These are phyloP conservation scores for Arthrinium puccinioides DNA, from an alignment of 2,329 filamentous ascomycete species.

Conservation along the genomic window DNA sequence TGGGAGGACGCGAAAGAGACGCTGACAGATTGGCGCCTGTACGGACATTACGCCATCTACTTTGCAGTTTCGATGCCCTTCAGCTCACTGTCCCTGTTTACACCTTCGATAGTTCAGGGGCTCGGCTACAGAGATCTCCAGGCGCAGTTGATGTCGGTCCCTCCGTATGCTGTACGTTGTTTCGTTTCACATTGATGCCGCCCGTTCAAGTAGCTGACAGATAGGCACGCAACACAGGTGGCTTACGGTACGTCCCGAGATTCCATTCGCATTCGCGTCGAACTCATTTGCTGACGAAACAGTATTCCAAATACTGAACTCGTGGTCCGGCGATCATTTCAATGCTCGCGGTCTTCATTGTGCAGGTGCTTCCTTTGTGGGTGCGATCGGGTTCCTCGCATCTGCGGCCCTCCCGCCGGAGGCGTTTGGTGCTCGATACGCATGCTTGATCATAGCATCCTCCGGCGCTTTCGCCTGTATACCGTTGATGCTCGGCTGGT, in stretches of 20 bases:
- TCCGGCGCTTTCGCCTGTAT: conserved; percentile 61
- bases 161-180: conserved; percentile 42
- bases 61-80: conserved; percentile 21
- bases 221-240: too few relatives aligned
- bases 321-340: conserved; percentile 55
- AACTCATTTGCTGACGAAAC: not conserved
- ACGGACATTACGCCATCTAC: conserved; percentile 53
- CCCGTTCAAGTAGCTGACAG: too few relatives aligned
- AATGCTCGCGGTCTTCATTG: conserved; percentile 41
- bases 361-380: conserved; percentile 31
- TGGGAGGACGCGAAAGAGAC: conserved; percentile 63
- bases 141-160: conserved; percentile 59
- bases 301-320: conserved; percentile 27
- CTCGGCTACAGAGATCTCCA: conserved; percentile 22
- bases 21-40: conserved; percentile 55
- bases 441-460: conserved; percentile 58
- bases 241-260: conserved; percentile 1
- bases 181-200: too few relatives aligned
- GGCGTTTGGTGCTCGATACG: conserved; percentile 55
- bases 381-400: conserved; percentile 44
- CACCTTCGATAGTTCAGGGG: conserved; percentile 47
- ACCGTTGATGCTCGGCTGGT: conserved; percentile 60
- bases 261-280: too few relatives aligned
- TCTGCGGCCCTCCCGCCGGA: conserved; percentile 55
- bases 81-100: conserved; percentile 31